Percentiles rank a stretch among this genome's conserved stretches.
Conservation (phyloP, 1,284 basidiomycete species). For the Marasmius oreades region DNA sequence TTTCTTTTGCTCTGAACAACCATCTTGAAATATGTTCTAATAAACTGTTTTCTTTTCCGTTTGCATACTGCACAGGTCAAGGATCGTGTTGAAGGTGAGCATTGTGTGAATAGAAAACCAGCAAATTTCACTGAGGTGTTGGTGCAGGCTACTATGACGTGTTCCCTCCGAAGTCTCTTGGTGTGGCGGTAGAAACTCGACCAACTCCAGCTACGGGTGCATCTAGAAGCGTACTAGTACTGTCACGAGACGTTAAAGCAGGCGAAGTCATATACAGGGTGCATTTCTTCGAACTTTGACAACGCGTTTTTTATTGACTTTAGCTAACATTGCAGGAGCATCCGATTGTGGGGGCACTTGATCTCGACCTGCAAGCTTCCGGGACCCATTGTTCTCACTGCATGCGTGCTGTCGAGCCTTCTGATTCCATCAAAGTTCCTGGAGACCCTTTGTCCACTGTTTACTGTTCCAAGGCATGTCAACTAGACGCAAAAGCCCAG, state of each 20-base stretch:
- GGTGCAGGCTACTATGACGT: conserved; percentile 65
- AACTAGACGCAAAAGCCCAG: conserved; percentile 48
- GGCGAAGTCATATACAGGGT: conserved; percentile 79
- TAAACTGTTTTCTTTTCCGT: conserved; percentile 43
- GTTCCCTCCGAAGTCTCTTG: conserved; percentile 69
- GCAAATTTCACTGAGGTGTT: conserved; percentile 20
- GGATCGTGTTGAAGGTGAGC: conserved; percentile 73
- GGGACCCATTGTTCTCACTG: conserved; percentile 72
- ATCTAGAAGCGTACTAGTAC: conserved; percentile 54
- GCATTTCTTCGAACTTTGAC: not conserved
- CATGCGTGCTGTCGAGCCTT: conserved; percentile 50
- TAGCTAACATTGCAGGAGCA: conserved; percentile 48
- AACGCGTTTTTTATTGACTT: not conserved
- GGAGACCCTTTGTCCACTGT: conserved; percentile 51
- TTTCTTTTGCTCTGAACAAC: conserved; percentile 23
- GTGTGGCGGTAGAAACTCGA: conserved; percentile 55
- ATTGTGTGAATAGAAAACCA: conserved; percentile 25
- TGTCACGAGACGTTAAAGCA: conserved; percentile 60
- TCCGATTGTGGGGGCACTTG: conserved; percentile 65
- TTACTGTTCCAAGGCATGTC: conserved; percentile 73
- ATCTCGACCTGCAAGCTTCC: conserved; percentile 61
- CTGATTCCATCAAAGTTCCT: conserved; percentile 39
- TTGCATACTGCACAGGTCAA: conserved; percentile 48
- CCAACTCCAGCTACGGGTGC: conserved; percentile 33
- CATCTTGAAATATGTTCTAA: conserved; percentile 50